Base-by-base conservation (phyloP, 2,329 filamentous ascomycete species). In the Pseudogymnoascus sp. region DNA sequence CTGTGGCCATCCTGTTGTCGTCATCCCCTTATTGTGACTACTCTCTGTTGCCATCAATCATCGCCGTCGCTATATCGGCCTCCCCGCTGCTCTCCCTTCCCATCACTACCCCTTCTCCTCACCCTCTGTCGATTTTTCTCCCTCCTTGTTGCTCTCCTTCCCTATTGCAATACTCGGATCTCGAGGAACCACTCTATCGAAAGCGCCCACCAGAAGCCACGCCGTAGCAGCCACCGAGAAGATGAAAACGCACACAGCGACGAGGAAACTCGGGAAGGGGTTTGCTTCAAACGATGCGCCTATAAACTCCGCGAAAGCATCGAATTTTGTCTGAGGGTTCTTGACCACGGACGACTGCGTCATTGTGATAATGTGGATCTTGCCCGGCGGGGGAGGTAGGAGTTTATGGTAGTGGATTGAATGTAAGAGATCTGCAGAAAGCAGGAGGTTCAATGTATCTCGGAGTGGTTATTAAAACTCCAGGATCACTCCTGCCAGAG, bases 201-300 rank as follows among this genome's bases (percentile, higher is more conserved):
- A 56, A 34, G 49, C 49, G 49, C 49, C 49, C n/a, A 56, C 28
- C n/a, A 56, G 9, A 18, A 56, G 25, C 49, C 49, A 56, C 49
- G 25, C 3, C n/a, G 49, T 56, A 12, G 25, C 49, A 31, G 49
- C 49, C 18, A 56, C 28, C 4, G 49, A 56, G 9, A 56, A 56
- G 11, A 56, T 12, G 9, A 56, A 56, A 18, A 56, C n/a, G 25
- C 25, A 18, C 49, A 34, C 25, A 3, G 49, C 25, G 25, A 56
- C 25, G n/a, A 34, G 25, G n/a, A 34, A 56, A 14, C 49, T 56
- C 8, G 18, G 49, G 8, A 18, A 9, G n/a, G 49, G 49, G 7
- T 9, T 34, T 34, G 8, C 25, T 56, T 56, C 49, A 16, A 56
- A 56, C 9, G 49, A 31, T 18, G 25, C 49, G 49, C 25, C 5